These are phyloP conservation scores for Lagenaria siceraria DNA, from an alignment of 306 rosid genomes.

Conservation along the genomic window DNA sequence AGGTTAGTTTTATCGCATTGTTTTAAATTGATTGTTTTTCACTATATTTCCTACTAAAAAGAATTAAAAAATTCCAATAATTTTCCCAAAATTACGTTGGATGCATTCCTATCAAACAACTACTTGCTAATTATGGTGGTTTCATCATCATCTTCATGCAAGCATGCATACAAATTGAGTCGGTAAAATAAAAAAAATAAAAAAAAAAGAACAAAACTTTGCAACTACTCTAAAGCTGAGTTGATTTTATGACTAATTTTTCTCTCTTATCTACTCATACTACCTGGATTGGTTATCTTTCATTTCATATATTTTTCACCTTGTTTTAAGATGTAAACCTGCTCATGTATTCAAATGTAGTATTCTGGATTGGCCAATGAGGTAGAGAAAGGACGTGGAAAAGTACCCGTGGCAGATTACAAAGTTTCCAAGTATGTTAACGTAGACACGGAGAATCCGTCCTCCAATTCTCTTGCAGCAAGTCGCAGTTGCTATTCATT, in stretches of 20 bases:
- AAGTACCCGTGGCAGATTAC: constrained; percentile 94
- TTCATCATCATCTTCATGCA: neutral
- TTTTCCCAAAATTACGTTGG: neutral
- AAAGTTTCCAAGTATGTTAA: constrained; percentile 59
- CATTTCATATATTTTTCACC: neutral
- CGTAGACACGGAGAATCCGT: constrained; percentile 17
- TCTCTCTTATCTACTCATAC: neutral
- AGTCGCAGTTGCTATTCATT: constrained; percentile 83
- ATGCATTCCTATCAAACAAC: neutral
- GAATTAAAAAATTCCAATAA: neutral
- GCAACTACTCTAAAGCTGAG: neutral
- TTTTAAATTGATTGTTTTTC: neutral
- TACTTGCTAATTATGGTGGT: neutral
- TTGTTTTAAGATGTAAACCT: neutral
- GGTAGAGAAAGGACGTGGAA: constrained; percentile 77
- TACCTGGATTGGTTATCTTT: neutral
- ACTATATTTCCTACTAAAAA: neutral
- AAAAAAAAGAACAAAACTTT: neutral
- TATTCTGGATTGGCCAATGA: constrained; percentile 80
- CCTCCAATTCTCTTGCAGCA: constrained; percentile 24
- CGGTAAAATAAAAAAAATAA: neutral
- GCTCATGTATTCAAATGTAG: constrained; percentile 16
- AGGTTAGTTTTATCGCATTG: constrained; percentile 35
- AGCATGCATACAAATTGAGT: neutral
- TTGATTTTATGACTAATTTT: neutral